Base-by-base conservation (phyloP, 176 grass and related monocot genomes). In the Triticum aestivum region DNA sequence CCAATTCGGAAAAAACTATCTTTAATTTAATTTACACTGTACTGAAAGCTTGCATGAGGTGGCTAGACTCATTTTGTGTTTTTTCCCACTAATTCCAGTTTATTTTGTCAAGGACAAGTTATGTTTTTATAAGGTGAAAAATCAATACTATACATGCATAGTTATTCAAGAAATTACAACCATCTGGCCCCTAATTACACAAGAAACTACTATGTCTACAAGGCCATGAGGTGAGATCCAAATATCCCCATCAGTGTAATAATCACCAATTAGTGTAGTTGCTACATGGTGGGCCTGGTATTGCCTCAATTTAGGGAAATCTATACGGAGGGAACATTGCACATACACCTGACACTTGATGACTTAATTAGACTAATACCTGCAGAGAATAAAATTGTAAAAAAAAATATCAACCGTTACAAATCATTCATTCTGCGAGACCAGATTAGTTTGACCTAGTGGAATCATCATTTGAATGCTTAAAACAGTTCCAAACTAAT, bases 271-370 rank as follows among this genome's bases (percentile, higher is more conserved):
- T 56, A 33, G 73, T 56, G 27, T 56, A 32, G 45, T 77, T 77
- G 44, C 23, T 80, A 80, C 66, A 62, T 23, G 11, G 32, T 83
- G 77, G 58, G 66, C 76, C 17, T 74, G 8, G 11, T 51, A 54
- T 45, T 73, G 33, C 58, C 52, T 64, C 5, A 38, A 79, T 62
- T 72, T 39, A 39, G 62, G 54, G 42, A n/a, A 44, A 39, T 65
- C 27, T 64, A 73, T 73, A 79, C 75, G 61, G 29, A 84, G 14
- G 37, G 32, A 52, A 63, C 41, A 77, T 84, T 79, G 10, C 80
- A 84, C 54, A 69, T 38, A 20, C 23, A 77, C 73, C 2, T 83
- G 73, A 70, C 52, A 23, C 38, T 47, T 73, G 35, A 42, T 73
- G 68, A 30, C 68, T 73, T 77, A 64, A 84, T 49, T 52, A 14